Conservation (phyloP, 2,329 filamentous ascomycete genomes). For the Cercospora janseana region DNA sequence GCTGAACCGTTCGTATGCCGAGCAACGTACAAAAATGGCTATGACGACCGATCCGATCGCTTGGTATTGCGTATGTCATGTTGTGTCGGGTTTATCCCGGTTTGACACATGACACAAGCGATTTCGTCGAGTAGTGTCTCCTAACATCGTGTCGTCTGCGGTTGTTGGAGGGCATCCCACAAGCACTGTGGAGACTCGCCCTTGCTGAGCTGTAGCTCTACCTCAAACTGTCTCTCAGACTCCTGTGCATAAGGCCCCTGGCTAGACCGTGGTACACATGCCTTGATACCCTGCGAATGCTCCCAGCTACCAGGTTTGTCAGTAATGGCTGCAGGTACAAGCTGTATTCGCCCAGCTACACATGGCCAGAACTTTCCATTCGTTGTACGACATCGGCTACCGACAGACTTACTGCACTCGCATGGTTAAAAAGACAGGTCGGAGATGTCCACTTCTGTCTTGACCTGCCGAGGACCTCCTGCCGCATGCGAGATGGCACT, state of each 20-base stretch:
- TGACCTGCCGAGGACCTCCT: not conserved
- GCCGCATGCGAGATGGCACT: constrained; percentile 2
- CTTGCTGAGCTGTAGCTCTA: not conserved
- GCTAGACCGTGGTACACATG: not conserved
- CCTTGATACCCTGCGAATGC: not conserved
- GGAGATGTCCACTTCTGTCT: constrained; percentile 1
- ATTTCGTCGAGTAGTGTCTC: constrained; percentile 7
- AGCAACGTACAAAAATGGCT: constrained; percentile 4
- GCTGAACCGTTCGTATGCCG: not conserved
- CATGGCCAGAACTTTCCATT: not conserved
- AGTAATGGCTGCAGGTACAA: constrained; percentile 5
- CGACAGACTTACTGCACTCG: constrained; percentile 3
- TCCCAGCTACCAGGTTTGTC: constrained; percentile 9
- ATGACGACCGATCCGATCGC: not conserved
- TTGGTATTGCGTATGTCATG: no score
- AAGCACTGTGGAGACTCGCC: not conserved
- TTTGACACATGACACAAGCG: constrained; percentile 19
- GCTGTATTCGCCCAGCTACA: constrained; percentile 4
- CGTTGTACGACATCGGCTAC: constrained; percentile 1
- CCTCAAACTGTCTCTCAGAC: not conserved
- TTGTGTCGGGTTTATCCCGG: constrained; percentile 12
- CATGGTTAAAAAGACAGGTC: constrained; percentile 1
- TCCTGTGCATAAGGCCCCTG: not conserved
- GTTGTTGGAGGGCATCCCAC: constrained; percentile 9
- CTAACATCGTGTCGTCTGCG: constrained; percentile 13